Evolutionary conservation across 495 filamentous ascomycete genomes (phyloP).

Genomic region (Trichodelitschia bisporula): DNA sequence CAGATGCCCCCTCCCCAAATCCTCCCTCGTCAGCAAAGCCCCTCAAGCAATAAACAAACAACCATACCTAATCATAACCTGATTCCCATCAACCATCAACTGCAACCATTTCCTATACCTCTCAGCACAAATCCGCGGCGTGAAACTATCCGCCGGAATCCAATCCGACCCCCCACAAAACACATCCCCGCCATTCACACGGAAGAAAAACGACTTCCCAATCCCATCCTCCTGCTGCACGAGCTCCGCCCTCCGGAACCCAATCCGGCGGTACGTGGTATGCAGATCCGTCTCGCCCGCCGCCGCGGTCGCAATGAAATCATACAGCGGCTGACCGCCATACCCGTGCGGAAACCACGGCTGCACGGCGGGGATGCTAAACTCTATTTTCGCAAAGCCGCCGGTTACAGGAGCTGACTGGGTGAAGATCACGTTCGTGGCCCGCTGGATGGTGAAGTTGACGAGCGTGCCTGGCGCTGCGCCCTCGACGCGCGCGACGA

Average conservation of each 20-base stretch:
- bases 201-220: conserved; percentile 18
- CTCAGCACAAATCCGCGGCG: conserved; percentile 11
- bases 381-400: conserved; percentile 12
- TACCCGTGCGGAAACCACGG: conserved; percentile 19
- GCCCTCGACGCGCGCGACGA: conserved; percentile 12
- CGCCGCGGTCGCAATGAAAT: conserved; percentile 9
- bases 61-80: conserved; percentile 39
- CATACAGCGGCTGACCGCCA: conserved; percentile 15
- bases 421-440: conserved; percentile 9
- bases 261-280: conserved; percentile 10
- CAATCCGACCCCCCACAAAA: conserved; percentile 18
- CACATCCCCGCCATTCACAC: conserved; percentile 15
- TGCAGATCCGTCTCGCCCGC: conserved; percentile 10
- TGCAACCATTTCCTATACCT: conserved; percentile 16
- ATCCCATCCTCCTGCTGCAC: conserved; percentile 14
- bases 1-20: conserved; percentile 65
- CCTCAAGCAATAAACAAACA: background rate
- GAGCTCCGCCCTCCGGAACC: conserved; percentile 15
- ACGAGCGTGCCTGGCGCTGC: conserved; percentile 6
- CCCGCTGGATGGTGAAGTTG: conserved; percentile 8
- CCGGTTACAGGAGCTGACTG: conserved; percentile 6
- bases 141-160: conserved; percentile 19
- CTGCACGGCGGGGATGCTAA: conserved; percentile 10
- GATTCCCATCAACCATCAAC: conserved; percentile 35
- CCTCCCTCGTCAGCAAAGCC: conserved; percentile 10